phyloP scores from a whole-genome alignment of 2,329 filamentous ascomycete genomes.

The Fusarium multiceps region DNA sequence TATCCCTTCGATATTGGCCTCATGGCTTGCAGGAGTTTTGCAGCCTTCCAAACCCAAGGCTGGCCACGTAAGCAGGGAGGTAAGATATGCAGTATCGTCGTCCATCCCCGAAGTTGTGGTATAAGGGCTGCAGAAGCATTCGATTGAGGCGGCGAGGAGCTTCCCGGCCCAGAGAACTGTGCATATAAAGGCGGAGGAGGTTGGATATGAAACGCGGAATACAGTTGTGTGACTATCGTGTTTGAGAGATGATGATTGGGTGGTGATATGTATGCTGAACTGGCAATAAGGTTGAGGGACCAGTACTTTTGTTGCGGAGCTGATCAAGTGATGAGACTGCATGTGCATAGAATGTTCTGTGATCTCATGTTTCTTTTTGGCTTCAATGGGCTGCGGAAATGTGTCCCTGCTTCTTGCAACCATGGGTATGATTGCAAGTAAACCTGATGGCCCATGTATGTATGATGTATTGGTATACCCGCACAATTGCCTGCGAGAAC shows the following conservation, averaged over 20 bases:
- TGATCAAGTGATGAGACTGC: neutral
- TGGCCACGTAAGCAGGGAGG: neutral
- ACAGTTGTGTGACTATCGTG: slow-evolving; percentile 1
- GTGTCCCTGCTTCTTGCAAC: neutral
- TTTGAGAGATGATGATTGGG: neutral
- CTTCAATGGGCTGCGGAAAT: neutral
- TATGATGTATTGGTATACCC: neutral
- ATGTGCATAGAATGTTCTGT: neutral
- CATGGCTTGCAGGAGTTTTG: slow-evolving; percentile 29
- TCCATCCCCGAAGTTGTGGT: neutral
- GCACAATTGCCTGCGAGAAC: neutral
- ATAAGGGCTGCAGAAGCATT: neutral
- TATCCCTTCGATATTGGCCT: neutral
- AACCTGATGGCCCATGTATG: neutral
- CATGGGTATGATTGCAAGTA: neutral
- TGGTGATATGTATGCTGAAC: neutral
- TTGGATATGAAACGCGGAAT: slow-evolving; percentile 6
- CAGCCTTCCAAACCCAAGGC: neutral
- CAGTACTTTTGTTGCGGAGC: neutral
- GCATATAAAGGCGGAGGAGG: slow-evolving; percentile 27
- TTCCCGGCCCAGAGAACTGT: neutral
- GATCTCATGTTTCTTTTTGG: neutral
- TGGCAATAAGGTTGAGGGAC: slow-evolving; percentile 2
- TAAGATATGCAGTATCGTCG: slow-evolving; percentile 1
- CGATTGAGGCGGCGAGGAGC: neutral